Conservation (phyloP, 805 yeast genomes). For the Starmera quercuum region DNA sequence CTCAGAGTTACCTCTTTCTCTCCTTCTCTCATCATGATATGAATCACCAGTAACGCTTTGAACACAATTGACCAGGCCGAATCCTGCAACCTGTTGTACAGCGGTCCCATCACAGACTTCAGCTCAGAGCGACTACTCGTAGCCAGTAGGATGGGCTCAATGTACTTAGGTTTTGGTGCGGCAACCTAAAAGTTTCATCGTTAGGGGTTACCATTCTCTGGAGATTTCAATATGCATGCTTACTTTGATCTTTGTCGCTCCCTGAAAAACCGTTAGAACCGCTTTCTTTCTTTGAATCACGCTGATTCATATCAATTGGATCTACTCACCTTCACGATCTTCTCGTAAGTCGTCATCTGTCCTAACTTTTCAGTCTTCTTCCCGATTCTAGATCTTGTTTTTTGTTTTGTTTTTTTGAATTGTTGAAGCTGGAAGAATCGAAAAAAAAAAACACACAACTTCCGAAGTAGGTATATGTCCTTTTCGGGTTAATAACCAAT, state of each 20-base stretch:
- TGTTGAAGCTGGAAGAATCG: no score
- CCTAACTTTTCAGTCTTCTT: no score
- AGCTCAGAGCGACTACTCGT: slow-evolving; percentile 39
- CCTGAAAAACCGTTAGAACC: slow-evolving; percentile 23
- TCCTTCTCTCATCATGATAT: slow-evolving; percentile 91
- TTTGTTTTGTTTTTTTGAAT: no score
- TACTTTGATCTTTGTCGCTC: slow-evolving; percentile 60
- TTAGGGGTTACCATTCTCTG: background rate
- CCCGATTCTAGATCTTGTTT: no score
- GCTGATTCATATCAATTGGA: no score
- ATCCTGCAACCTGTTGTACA: slow-evolving; percentile 59
- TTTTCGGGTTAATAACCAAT: no score
- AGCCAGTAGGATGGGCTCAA: slow-evolving; percentile 77
- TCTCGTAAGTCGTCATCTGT: slow-evolving; percentile 58
- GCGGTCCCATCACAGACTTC: slow-evolving; percentile 57
- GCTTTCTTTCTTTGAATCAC: background rate
- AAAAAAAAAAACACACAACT: no score
- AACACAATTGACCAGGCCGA: slow-evolving; percentile 88
- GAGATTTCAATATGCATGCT: no score
- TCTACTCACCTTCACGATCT: slow-evolving; percentile 53
- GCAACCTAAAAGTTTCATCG: slow-evolving; percentile 45
- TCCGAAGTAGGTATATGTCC: no score
- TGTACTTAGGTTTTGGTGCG: slow-evolving; percentile 95
- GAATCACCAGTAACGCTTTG: slow-evolving; percentile 78
- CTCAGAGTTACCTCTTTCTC: slow-evolving; percentile 65